Evolutionary conservation across 129 eudicot species (phyloP), one percentile per base, ranked within the genome.

Genomic region (Tagetes erecta): DNA sequence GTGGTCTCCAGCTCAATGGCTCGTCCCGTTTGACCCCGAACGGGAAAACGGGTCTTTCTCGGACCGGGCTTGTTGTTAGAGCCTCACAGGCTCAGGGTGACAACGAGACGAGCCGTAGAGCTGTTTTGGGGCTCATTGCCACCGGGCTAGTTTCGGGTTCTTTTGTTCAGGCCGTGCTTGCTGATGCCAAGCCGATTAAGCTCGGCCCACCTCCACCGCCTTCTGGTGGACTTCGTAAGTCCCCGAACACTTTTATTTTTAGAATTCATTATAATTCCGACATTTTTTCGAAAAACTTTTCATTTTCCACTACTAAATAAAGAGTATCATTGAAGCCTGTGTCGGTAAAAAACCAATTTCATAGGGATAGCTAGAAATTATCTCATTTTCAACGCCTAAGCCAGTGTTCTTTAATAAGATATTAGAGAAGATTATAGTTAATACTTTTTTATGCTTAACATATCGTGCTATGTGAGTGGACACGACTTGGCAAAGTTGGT

Each of bases 181-280:
- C 99, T 5, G 99, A 91, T 6, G 99, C 96, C 62, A 85, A 55
- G 76, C 62, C 91, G 27, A 95, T 95, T 87, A 86, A 88, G 84
- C 52, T 92, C 45, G 97, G 97, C 64, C 87, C 86, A 56, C 96
- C 97, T 52, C 97, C 97, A 0, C 86, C 94, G 5, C 97, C 82
- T 20, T 92, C 97, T 12, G 97, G 97, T 31, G 97, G 97, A 67
- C 84, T 92, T 38, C 91, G 97, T 92, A 89, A 89, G 97, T 84
- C 31, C 41, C 70, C 27, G 0, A 8, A 5, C 11, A 35, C 41
- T 55, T 33, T 8, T 67, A 67, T 11, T 47, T 56, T 38, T 44
- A 5, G 31, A 0, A 49, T 6, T 69, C 27, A 67, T 1, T 39
- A 39, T 2, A 39, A 39, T 42, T 9, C 8, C 47, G 47, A 42